Base-by-base conservation (phyloP, 73 alveolate genomes). In the Urostyla sp. region DNA sequence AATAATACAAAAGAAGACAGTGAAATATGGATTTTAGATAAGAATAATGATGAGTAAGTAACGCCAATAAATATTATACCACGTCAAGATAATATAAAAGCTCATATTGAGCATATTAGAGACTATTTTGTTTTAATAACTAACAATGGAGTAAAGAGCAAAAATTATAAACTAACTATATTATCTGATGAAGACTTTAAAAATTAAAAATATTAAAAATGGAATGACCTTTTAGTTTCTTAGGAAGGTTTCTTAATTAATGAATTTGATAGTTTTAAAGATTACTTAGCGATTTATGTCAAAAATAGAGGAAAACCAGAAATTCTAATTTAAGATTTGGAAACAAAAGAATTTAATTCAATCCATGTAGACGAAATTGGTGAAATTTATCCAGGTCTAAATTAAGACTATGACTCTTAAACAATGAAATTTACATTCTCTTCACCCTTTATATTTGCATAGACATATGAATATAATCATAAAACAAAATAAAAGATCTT, bases 231-330 rank as follows among this genome's bases (percentile, higher is more conserved):
- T 18, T 31, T 73, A 8, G 31, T 28, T 20, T 20, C 72, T 34
- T 3, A 66, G 13, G 84, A 58, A 27, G 87, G 78, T 18, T 63
- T 37, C 28, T 38, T 84, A 16, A 83, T 94, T 10, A 79, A 78
- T 40, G 98, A 94, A 73, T 72, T 94, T 30, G 98, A 94, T 69
- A 74, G 88, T 40, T 94, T 90, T 69, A 72, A 91, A 52, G 88
- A 91, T 49, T 86, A 72, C 77, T 56, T 94, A 23, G 97, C 92
- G 11, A 69, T 94, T 3, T 94, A 94, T 61, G 44, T 67, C 8
- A 88, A 73, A 61, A 52, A 88, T 46, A 87, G 90, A 53, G 88
- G 95, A 6, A 84, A 46, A 20, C 88, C 90, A 32, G 80, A 80
- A 50, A 79, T 94, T 18, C 69, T 61, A 30, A 58, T 94, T 10